Evolutionary conservation across 176 grass and related monocot genomes (phyloP).

Genomic region (Thinopyrum elongatum): DNA sequence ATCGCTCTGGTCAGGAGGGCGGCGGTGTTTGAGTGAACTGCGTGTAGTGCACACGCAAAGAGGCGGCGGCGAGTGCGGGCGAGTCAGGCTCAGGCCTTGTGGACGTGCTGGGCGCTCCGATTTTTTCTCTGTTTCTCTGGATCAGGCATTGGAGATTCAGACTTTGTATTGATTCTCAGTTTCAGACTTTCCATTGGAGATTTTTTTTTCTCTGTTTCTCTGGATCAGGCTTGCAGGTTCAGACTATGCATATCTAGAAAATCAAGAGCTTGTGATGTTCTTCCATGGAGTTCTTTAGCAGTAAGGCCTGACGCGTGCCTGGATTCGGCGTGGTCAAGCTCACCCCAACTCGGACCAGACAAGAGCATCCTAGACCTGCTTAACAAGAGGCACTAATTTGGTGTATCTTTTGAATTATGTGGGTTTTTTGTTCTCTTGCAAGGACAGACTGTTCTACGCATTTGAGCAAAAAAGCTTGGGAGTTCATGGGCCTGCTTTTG

Average conservation of each 20-base stretch:
- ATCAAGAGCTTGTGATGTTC: not conserved
- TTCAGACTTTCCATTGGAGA: too few species aligned
- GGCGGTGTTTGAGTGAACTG: too few species aligned
- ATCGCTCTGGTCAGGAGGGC: too few species aligned
- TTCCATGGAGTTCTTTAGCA: conserved; percentile 17
- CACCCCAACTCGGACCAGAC: conserved; percentile 94
- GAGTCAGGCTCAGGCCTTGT: too few species aligned
- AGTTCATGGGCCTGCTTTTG: not conserved
- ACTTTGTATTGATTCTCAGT: too few species aligned
- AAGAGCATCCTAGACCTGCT: conserved; percentile 39
- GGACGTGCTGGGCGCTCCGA: too few species aligned
- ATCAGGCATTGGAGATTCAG: too few species aligned
- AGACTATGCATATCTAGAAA: not conserved
- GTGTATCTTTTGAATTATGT: not conserved
- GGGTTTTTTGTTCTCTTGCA: not conserved
- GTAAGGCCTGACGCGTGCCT: conserved; percentile 79
- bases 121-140: too few species aligned
- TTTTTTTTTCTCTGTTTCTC: too few species aligned
- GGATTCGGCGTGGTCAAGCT: conserved; percentile 90
- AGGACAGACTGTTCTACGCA: not conserved
- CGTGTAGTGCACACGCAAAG: too few species aligned
- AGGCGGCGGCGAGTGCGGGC: too few species aligned
- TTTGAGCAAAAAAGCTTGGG: not conserved
- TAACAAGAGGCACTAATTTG: not conserved
- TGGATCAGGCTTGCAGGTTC: too few species aligned